Base-by-base conservation (phyloP, 805 yeast species). In the Tetrapisispora pingtungensis region DNA sequence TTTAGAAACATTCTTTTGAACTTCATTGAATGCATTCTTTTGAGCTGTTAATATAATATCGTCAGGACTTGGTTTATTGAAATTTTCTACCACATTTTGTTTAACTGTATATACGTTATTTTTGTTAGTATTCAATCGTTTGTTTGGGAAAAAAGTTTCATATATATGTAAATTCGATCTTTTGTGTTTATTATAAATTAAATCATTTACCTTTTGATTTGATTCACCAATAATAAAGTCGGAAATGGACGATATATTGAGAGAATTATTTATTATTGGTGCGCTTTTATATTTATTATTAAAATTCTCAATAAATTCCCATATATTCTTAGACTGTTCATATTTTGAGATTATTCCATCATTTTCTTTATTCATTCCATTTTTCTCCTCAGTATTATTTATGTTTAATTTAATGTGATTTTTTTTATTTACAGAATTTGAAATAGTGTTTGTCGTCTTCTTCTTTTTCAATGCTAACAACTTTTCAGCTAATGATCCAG, bases 1-100 rank as follows among this genome's bases (percentile, higher is more conserved):
- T 18, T 47, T 42, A 0, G 45, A n/a, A 4, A 46, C 40, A 20
- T 41, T 41, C 30, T 34, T 36, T 20, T 41, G 37, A 7, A 41
- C 30, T 4, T 64, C 59, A 15, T 66, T 64, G 42, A 75, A 63
- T 0, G 75, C 74, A 10, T 55, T 49, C 3, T 66, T 65, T 59
- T 84, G 93, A 0, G 87, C 86, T 34, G 66, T 61, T 41, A 75
- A 56, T 3, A 83, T 71, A 40, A 70, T 61, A 56, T 87, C 96
- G 65, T 89, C 97, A 5, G 96, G 96, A 52, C 95, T 83, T 14
- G 88, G 88, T 49, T 71, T 68, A 12, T 64, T 59, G 52, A 86
- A 86, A 51, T 78, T 81, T 37, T 69, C 55, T 40, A 71, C 68
- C 2, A 74, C 62, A 40, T 49, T 43, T 43, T 53, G 51, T 19